Evolutionary conservation across 306 rosid genomes (phyloP).

Genomic region (Medicago arabica): DNA sequence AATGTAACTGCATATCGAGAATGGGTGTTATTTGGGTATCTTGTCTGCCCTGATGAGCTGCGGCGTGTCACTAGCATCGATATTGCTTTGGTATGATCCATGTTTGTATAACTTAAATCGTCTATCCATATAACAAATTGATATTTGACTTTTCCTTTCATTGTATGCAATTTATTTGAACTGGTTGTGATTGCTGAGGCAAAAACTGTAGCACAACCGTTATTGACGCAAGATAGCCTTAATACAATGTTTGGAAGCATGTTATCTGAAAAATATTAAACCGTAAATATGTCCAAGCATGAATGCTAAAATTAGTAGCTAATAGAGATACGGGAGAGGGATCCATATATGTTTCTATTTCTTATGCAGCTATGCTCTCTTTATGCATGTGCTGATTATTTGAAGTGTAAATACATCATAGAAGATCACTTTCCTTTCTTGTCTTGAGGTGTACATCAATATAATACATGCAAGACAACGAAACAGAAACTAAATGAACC

Average conservation of each 20-base stretch:
- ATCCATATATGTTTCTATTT: conserved; percentile 13
- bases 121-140: conserved; percentile 27
- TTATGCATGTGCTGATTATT: conserved; percentile 10
- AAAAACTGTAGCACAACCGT: conserved; percentile 12
- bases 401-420: neutral
- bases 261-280: conserved; percentile 29
- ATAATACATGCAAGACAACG: conserved; percentile 12
- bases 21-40: conserved; percentile 98
- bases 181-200: conserved; percentile 32
- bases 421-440: neutral
- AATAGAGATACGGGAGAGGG: conserved; percentile 9
- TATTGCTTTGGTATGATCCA: conserved; percentile 82
- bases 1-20: conserved; percentile 97
- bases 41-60: conserved; percentile 99
- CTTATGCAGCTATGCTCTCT: conserved; percentile 15
- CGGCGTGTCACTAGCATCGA: conserved; percentile 99
- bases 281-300: neutral
- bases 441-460: conserved; percentile 15
- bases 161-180: conserved; percentile 20
- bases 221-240: neutral
- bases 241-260: conserved; percentile 14
- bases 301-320: conserved; percentile 1
- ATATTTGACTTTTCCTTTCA: conserved; percentile 34
- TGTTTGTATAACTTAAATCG: conserved; percentile 31
- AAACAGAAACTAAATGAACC: conserved; percentile 1